Evolutionary conservation across 1,284 basidiomycete genomes (phyloP).

Genomic region (Apiotrichum gracile): DNA sequence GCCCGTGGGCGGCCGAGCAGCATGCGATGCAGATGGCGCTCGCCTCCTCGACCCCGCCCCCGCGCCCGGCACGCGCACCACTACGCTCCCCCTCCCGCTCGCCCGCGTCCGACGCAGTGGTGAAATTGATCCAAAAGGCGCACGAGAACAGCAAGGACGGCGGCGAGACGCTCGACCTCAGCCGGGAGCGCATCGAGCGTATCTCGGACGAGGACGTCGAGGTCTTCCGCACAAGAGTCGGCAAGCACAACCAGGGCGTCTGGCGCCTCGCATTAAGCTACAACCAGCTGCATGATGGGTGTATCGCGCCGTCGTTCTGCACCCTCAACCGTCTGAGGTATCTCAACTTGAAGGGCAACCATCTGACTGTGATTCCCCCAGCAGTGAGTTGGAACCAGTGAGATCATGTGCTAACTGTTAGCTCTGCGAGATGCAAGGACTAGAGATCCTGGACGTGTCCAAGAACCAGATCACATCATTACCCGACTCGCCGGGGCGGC

Average conservation of each 20-base stretch:
- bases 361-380: slow-evolving; percentile 74
- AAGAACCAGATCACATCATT: slow-evolving; percentile 82
- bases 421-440: slow-evolving; percentile 75
- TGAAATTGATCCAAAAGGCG: slow-evolving; percentile 56
- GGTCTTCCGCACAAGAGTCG: slow-evolving; percentile 58
- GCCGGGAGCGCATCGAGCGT: slow-evolving; percentile 64
- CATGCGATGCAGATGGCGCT: background rate
- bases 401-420: slow-evolving; percentile 37
- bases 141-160: slow-evolving; percentile 63
- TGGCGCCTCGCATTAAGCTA: slow-evolving; percentile 79
- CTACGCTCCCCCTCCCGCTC: slow-evolving; percentile 6
- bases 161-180: slow-evolving; percentile 74
- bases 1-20: background rate
- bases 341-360: slow-evolving; percentile 86
- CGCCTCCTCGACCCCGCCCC: slow-evolving; percentile 6
- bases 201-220: slow-evolving; percentile 67
- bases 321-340: slow-evolving; percentile 75
- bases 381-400: slow-evolving; percentile 58
- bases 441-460: slow-evolving; percentile 92
- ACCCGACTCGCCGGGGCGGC: slow-evolving; percentile 71
- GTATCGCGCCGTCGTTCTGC: slow-evolving; percentile 72
- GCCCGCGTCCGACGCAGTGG: slow-evolving; percentile 1
- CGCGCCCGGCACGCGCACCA: slow-evolving; percentile 8
- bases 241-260: slow-evolving; percentile 55
- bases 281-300: slow-evolving; percentile 64